Evolutionary conservation across 169 alveolate species (phyloP), one percentile per base, ranked within the genome.

Genomic region (Cryptosporidium tyzzeri): DNA sequence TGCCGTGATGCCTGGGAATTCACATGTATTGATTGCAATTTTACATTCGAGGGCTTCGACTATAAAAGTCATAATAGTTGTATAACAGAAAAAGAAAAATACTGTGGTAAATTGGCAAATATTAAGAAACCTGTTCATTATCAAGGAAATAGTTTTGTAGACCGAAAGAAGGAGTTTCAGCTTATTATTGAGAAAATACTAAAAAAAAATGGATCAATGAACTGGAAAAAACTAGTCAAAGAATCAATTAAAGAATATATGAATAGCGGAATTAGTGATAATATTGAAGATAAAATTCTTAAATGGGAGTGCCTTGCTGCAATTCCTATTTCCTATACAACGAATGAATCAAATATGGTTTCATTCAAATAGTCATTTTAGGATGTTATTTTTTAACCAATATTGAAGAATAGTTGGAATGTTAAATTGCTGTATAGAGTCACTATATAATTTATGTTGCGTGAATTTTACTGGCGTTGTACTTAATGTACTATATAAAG

Each of bases 11-110:
- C 96, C 5, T 93, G 96, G 96, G 69, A 41, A n/a, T 94, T 94
- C 45, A 94, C 96, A 18, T 93, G 96, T 61, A 80, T 94, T 26
- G 96, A 94, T 59, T 94, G 96, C 75, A 87, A 91, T 37, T 69
- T 62, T 37, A 91, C 91, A 4, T 94, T 94, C 71, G 86, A 74
- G 45, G 96, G 96, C 41, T 87, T 44, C 65, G 94, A 91, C 9
- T 94, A 86, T 62, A 84, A 86, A 59, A 91, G 41, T 37, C 96
- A 94, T 62, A 92, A 85, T 48, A 45, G 68, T 18, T 94, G 96
- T 61, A 94, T 91, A 50, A 92, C 95, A 16, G 95, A 93, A 70
- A 89, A 75, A 18, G 93, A 93, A 68, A 93, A 92, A 58, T 93
- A 91, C 53, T 75, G 85, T 51, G 95, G 94, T 18, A 80, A 92